Percentiles rank a stretch among this genome's conserved stretches.
Evolutionary conservation across 2,329 filamentous ascomycete genomes (phyloP).

Genomic region (Corniculantispora saksenae): DNA sequence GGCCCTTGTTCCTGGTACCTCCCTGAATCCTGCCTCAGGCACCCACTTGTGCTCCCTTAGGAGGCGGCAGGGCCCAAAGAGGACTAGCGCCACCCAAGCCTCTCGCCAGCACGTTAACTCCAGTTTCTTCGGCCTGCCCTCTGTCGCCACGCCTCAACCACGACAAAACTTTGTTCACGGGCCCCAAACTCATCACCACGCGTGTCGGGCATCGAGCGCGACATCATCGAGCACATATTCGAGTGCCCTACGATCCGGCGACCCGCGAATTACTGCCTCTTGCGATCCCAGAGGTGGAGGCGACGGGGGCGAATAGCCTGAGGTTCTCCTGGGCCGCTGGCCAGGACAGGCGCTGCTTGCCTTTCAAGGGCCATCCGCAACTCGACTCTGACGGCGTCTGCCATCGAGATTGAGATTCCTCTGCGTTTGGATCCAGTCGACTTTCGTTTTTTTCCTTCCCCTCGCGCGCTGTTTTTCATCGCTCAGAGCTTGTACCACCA

Average conservation of each 20-base stretch:
- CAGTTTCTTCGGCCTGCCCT: conserved; percentile 46
- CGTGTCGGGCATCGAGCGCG: conserved; percentile 54
- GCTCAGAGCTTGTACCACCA: conserved; percentile 2
- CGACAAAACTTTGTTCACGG: conserved; percentile 44
- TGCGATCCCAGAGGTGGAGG: conserved; percentile 43
- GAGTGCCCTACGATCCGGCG: conserved; percentile 34
- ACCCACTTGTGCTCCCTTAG: conserved; percentile 22
- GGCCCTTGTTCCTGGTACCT: conserved; percentile 15
- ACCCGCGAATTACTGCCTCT: conserved; percentile 39
- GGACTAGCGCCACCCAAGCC: conserved; percentile 36
- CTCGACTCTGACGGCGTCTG: conserved; percentile 31
- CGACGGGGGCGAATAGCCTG: conserved; percentile 48
- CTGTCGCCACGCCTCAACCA: conserved; percentile 42
- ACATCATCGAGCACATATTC: conserved; percentile 30
- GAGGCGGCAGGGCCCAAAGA: conserved; percentile 24
- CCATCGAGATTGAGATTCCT: conserved; percentile 25
- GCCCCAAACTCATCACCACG: conserved; percentile 47
- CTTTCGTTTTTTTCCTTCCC: conserved; percentile 23
- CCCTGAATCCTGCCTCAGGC: conserved; percentile 30
- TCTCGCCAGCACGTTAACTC: conserved; percentile 42
- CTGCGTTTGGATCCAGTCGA: conserved; percentile 22
- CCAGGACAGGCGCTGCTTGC: conserved; percentile 44
- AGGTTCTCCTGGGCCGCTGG: conserved; percentile 50
- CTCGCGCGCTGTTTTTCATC: conserved; percentile 3
- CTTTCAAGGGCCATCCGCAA: conserved; percentile 43